phyloP scores from a whole-genome alignment of 2,329 filamentous ascomycete genomes.

The Cladosporium sp. region DNA sequence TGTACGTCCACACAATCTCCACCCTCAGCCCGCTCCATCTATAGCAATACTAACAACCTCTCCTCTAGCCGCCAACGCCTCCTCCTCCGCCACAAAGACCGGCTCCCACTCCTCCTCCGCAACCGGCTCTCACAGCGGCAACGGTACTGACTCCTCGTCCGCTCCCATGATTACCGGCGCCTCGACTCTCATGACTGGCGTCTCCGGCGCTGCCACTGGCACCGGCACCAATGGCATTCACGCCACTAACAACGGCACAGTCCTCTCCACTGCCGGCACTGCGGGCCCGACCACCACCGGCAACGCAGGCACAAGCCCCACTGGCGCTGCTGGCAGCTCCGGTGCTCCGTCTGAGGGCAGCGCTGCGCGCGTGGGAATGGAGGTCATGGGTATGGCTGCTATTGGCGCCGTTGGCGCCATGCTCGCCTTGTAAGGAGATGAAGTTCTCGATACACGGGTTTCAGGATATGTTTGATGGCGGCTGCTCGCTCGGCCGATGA shows the following conservation, averaged over 20 bases:
- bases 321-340: background rate
- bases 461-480: background rate
- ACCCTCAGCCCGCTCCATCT: background rate
- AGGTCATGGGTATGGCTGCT: constrained; percentile 22
- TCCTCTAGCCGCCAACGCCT: constrained; percentile 12
- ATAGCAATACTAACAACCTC: background rate
- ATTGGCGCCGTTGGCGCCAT: constrained; percentile 25
- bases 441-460: background rate
- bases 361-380: constrained; percentile 23
- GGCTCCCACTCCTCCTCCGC: constrained; percentile 15
- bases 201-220: constrained; percentile 6
- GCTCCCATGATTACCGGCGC: background rate
- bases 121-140: constrained; percentile 3
- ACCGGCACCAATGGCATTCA: background rate
- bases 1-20: constrained; percentile 19
- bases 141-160: constrained; percentile 1
- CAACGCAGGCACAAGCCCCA: constrained; percentile 5
- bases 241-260: constrained; percentile 6
- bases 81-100: constrained; percentile 16
- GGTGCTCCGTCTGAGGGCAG: constrained; percentile 4
- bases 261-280: constrained; percentile 7
- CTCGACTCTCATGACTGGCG: constrained; percentile 8
- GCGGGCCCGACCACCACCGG: constrained; percentile 4
- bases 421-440: constrained; percentile 18
- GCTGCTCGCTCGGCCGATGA: background rate